Percentiles rank a stretch among this genome's conserved stretches.
Conservation (phyloP, 2,329 filamentous ascomycete species). For the Lasiodiplodia theobromae region DNA sequence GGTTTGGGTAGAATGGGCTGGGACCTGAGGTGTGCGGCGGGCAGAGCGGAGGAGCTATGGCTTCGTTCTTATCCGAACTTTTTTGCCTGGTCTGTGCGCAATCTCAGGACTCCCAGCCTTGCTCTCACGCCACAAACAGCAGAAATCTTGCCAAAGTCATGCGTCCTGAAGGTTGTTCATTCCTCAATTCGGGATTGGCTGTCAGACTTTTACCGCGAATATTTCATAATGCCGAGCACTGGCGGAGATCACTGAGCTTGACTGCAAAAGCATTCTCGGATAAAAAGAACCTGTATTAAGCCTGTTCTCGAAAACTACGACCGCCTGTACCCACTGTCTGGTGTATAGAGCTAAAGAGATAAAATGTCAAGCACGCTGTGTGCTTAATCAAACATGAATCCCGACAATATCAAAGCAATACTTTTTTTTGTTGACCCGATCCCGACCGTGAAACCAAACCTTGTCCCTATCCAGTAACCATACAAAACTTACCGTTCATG, state of each 20-base stretch:
- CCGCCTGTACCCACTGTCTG: slow-evolving; percentile 12
- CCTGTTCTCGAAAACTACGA: neutral
- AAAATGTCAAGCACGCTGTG: slow-evolving; percentile 5
- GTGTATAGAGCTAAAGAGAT: slow-evolving; percentile 21
- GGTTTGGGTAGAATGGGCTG: neutral
- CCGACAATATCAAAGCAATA: slow-evolving; percentile 4
- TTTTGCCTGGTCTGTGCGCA: slow-evolving; percentile 26
- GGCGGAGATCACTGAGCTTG: neutral
- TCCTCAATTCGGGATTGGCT: slow-evolving; percentile 3
- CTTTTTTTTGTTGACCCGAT: slow-evolving; percentile 12
- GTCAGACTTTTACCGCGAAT: neutral
- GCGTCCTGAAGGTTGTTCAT: neutral
- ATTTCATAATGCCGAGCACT: neutral
- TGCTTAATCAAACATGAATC: neutral
- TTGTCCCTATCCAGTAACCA: slow-evolving; percentile 18
- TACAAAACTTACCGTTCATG: slow-evolving; percentile 13
- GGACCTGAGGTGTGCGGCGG: neutral
- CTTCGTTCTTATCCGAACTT: slow-evolving; percentile 27
- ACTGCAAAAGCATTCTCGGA: neutral
- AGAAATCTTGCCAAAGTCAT: slow-evolving; percentile 25
- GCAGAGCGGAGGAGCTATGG: slow-evolving; percentile 14
- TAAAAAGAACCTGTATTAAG: slow-evolving; percentile 6
- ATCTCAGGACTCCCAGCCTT: slow-evolving; percentile 15
- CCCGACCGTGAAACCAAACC: slow-evolving; percentile 14
- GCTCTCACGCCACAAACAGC: slow-evolving; percentile 21